Evolutionary conservation across 1,139 yeast species (phyloP).

Genomic region (Saccharomyces hybrid): DNA sequence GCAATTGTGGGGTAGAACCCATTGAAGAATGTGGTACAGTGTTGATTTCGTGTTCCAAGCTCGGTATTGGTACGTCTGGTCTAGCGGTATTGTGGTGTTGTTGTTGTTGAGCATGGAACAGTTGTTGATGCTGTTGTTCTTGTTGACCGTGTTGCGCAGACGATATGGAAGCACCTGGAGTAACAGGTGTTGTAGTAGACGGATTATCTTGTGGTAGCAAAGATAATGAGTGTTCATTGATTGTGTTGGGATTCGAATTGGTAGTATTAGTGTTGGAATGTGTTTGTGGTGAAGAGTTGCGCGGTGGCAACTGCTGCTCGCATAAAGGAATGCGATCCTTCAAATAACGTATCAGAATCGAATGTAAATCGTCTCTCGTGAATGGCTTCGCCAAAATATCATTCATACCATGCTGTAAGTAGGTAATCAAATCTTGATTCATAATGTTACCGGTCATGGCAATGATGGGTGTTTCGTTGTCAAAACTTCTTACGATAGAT

Average conservation of each 20-base stretch:
- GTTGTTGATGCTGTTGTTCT: background rate
- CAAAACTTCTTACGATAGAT: slow-evolving; percentile 74
- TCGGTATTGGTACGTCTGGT: background rate
- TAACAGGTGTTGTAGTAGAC: background rate
- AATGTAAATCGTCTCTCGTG: slow-evolving; percentile 72
- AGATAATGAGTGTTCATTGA: background rate
- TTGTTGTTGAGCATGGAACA: slow-evolving; percentile 4
- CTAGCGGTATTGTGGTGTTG: slow-evolving; percentile 1
- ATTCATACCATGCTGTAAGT: slow-evolving; percentile 82
- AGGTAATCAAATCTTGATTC: slow-evolving; percentile 70
- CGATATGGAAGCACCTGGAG: background rate
- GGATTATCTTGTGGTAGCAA: background rate
- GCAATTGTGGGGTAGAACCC: background rate
- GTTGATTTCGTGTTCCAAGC: background rate
- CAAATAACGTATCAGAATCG: slow-evolving; percentile 65
- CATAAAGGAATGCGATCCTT: slow-evolving; percentile 33
- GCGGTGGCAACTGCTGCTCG: slow-evolving; percentile 19
- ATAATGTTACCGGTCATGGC: slow-evolving; percentile 92
- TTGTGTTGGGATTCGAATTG: slow-evolving; percentile 1
- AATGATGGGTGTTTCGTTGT: slow-evolving; percentile 76
- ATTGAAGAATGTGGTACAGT: background rate
- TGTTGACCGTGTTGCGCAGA: slow-evolving; percentile 1
- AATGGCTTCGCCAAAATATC: slow-evolving; percentile 90
- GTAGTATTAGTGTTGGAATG: background rate
- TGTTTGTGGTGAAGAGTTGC: background rate